These are phyloP conservation scores for Diaporthe vexans DNA, from an alignment of 2,329 filamentous ascomycete genomes.

Conservation along the genomic window DNA sequence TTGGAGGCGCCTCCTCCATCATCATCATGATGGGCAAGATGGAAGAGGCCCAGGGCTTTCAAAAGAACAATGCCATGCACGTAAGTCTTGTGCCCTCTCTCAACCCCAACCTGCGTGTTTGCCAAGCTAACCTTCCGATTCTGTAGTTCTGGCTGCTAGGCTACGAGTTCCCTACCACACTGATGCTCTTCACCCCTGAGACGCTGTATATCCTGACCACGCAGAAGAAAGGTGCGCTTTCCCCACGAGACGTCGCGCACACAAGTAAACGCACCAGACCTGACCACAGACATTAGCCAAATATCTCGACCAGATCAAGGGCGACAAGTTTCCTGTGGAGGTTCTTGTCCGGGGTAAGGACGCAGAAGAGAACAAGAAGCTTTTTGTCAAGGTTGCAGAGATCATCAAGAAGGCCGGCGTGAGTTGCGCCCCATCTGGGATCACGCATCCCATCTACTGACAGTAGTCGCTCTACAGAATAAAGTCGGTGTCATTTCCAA, in stretches of 20 bases:
- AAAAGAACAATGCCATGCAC: constrained; percentile 97
- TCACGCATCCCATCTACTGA: constrained; percentile 5
- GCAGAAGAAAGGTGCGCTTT: constrained; percentile 86
- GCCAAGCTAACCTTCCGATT: constrained; percentile 32
- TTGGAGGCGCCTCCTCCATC: constrained; percentile 88
- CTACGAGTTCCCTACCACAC: constrained; percentile 97
- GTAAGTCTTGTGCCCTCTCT: constrained; percentile 60
- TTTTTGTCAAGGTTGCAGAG: constrained; percentile 86
- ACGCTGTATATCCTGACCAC: constrained; percentile 94
- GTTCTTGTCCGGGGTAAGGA: constrained; percentile 94
- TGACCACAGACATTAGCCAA: constrained; percentile 74
- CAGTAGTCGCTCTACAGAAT: constrained; percentile 67
- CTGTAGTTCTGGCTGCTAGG: constrained; percentile 95
- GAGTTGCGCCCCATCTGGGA: constrained; percentile 56
- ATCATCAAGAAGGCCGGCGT: constrained; percentile 90
- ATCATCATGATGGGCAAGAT: constrained; percentile 95
- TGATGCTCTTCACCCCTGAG: constrained; percentile 92
- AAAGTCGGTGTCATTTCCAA: constrained; percentile 91
- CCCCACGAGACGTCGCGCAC: not conserved
- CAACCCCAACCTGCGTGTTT: not conserved
- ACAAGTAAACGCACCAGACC: constrained; percentile 41
- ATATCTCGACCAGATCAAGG: constrained; percentile 91
- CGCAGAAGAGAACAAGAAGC: constrained; percentile 89
- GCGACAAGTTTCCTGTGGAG: constrained; percentile 92
- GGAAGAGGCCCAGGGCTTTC: constrained; percentile 86